A percentile compares a stretch with the other conserved stretches of the same genome.
Conservation (phyloP, 2,329 filamentous ascomycete genomes). For the Colletotrichum limetticola region DNA sequence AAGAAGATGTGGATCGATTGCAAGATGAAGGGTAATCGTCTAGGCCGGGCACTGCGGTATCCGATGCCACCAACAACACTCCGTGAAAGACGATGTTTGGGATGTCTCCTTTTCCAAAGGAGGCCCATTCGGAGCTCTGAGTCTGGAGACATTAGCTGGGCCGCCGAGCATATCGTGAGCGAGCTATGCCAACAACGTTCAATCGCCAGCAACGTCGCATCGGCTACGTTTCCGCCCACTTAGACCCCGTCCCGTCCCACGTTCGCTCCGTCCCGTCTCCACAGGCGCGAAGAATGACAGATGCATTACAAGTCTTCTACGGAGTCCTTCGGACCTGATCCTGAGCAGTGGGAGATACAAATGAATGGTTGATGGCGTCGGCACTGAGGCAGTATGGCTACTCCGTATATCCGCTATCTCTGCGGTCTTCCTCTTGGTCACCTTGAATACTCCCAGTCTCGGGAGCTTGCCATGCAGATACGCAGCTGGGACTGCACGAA, state of each 20-base stretch:
- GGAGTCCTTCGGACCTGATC: neutral
- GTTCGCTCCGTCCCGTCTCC: neutral
- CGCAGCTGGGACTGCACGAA: constrained; percentile 18
- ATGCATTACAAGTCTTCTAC: neutral
- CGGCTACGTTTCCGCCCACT: neutral
- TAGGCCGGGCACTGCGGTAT: neutral
- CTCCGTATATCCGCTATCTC: too few relatives aligned
- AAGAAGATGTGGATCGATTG: neutral
- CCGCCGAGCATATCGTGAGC: neutral
- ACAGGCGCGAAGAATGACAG: neutral
- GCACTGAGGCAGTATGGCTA: neutral
- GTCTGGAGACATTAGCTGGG: neutral
- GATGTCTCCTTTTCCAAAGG: neutral
- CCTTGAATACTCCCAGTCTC: neutral
- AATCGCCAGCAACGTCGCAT: constrained; percentile 1
- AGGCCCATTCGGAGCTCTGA: neutral
- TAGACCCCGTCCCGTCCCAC: neutral
- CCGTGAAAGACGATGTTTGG: neutral
- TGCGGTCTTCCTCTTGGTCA: neutral
- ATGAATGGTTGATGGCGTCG: neutral
- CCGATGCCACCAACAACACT: neutral
- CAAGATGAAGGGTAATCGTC: neutral
- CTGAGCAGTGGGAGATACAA: neutral
- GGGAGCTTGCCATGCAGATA: constrained; percentile 16
- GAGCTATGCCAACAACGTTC: neutral